Evolutionary conservation across 2,329 filamentous ascomycete species (phyloP).

Genomic region (Penicillium frequentans): DNA sequence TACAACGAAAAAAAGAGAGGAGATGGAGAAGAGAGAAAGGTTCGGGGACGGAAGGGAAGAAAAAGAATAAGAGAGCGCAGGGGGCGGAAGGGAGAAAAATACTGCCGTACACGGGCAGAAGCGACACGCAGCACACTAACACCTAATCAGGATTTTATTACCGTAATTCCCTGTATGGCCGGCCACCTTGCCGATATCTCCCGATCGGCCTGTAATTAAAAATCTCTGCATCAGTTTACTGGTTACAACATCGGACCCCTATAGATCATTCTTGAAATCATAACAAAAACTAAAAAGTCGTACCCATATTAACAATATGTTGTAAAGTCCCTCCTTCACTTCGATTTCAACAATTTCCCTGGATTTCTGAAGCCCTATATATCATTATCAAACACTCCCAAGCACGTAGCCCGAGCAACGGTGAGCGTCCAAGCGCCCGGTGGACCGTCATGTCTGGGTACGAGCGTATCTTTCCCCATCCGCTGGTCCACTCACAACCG

Average conservation of each 20-base stretch:
- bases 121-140: slow-evolving; percentile 32
- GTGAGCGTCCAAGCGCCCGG: slow-evolving; percentile 12
- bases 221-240: slow-evolving; percentile 7
- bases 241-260: background rate
- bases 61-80: slow-evolving; percentile 47
- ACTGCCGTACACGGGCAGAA: slow-evolving; percentile 41
- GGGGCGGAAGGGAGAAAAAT: slow-evolving; percentile 36
- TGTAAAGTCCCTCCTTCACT: background rate
- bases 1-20: slow-evolving; percentile 41
- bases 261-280: background rate
- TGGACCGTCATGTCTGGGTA: slow-evolving; percentile 14
- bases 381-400: background rate
- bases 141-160: slow-evolving; percentile 26
- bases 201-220: slow-evolving; percentile 29
- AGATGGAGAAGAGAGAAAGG: slow-evolving; percentile 36
- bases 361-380: background rate
- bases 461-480: slow-evolving; percentile 23
- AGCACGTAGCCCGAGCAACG: slow-evolving; percentile 24
- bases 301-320: background rate
- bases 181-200: slow-evolving; percentile 36
- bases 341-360: background rate
- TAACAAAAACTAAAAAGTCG: background rate
- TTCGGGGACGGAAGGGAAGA: slow-evolving; percentile 40
- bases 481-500: slow-evolving; percentile 23
- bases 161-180: slow-evolving; percentile 12